Conservation (phyloP, 306 rosid species). For the Castanopsis chinensis region DNA sequence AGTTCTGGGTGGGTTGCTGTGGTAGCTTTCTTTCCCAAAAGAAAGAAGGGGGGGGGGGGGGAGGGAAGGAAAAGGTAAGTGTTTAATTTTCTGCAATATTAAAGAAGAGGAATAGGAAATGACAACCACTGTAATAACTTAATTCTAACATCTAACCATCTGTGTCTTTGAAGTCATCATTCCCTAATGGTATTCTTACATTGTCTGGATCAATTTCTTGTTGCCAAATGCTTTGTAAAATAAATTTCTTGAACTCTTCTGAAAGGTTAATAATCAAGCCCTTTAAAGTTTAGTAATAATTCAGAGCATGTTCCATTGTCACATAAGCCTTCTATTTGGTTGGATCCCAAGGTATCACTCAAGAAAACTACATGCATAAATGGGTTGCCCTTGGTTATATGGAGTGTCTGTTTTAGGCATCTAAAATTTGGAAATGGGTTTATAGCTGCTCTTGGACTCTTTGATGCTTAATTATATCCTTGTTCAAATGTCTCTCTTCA, state of each 20-base stretch:
- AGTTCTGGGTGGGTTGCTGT: too few species aligned
- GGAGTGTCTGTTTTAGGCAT: background rate
- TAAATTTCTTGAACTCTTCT: background rate
- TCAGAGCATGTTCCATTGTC: background rate
- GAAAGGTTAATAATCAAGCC: background rate
- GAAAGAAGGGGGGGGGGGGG: background rate
- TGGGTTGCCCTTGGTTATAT: background rate
- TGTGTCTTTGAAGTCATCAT: background rate
- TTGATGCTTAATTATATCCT: background rate
- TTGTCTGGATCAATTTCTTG: background rate
- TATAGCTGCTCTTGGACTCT: background rate
- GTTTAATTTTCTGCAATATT: background rate
- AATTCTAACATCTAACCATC: background rate
- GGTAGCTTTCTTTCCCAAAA: background rate
- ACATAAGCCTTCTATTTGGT: background rate
- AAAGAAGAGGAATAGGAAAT: background rate
- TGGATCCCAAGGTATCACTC: background rate
- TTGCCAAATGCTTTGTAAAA: background rate
- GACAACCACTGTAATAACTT: background rate
- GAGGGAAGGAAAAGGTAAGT: background rate
- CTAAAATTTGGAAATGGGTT: background rate
- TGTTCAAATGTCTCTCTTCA: background rate
- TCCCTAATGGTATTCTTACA: background rate
- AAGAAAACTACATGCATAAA: background rate
- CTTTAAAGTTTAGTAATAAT: background rate